Conservation (phyloP, 139 green algal species). For the Chara braunii region DNA sequence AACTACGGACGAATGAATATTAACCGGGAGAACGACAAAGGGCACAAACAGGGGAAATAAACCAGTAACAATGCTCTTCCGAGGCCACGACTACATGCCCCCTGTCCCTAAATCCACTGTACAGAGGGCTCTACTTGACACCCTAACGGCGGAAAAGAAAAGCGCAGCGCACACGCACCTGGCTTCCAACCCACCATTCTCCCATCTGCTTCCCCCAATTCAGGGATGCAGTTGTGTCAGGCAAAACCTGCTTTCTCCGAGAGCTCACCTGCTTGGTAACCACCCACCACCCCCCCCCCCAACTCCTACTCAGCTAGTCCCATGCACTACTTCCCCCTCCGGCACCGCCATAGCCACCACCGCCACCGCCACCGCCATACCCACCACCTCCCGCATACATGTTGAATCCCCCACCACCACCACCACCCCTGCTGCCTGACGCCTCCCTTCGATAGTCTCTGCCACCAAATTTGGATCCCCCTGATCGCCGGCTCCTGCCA, state of each 20-base stretch:
- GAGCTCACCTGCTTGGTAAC: not conserved
- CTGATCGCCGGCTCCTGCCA: not conserved
- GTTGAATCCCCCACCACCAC: conserved; percentile 29
- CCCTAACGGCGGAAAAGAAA: too few relatives aligned
- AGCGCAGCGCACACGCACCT: not conserved
- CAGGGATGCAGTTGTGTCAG: not conserved
- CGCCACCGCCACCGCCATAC: conserved; percentile 20
- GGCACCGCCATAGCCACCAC: conserved; percentile 23
- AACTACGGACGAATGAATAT: not conserved
- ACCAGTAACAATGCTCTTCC: not conserved
- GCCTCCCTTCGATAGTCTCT: conserved; percentile 76
- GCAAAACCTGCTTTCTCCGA: not conserved
- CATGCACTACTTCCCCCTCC: conserved; percentile 38
- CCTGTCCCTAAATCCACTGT: too few relatives aligned
- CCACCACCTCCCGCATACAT: conserved; percentile 35
- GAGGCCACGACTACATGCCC: too few relatives aligned
- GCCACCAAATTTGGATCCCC: conserved; percentile 67
- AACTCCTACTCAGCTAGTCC: not conserved
- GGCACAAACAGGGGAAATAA: not conserved
- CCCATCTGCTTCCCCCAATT: not conserved
- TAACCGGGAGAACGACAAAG: not conserved
- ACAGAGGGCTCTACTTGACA: too few relatives aligned
- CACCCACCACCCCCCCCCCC: not conserved
- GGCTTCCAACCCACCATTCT: not conserved
- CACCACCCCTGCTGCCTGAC: conserved; percentile 50